A percentile compares a stretch with the other conserved stretches of the same genome.
Evolutionary conservation across 176 grass and related monocot genomes (phyloP).

Genomic region (Hordeum vulgare): MorexV3_pseudomolecules_assembly NC_058524.1:67369620-67370119

Average conservation of each 20-base stretch:
- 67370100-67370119: background rate
- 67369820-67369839: background rate
- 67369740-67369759: no score
- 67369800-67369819: background rate
- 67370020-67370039: background rate
- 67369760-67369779: background rate
- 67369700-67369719: no score
- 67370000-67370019: background rate
- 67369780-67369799: background rate
- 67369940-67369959: background rate
- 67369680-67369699: no score
- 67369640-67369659: no score
- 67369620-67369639: no score
- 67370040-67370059: background rate
- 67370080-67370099: background rate
- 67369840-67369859: background rate
- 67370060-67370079: background rate
- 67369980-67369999: background rate
- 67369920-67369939: background rate
- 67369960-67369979: background rate
- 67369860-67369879: background rate
- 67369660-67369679: no score
- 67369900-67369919: background rate
- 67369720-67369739: no score
- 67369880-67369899: background rate